Evolutionary conservation across 306 rosid genomes (phyloP).

Genomic region (Dalbergia cochinchinensis): DNA sequence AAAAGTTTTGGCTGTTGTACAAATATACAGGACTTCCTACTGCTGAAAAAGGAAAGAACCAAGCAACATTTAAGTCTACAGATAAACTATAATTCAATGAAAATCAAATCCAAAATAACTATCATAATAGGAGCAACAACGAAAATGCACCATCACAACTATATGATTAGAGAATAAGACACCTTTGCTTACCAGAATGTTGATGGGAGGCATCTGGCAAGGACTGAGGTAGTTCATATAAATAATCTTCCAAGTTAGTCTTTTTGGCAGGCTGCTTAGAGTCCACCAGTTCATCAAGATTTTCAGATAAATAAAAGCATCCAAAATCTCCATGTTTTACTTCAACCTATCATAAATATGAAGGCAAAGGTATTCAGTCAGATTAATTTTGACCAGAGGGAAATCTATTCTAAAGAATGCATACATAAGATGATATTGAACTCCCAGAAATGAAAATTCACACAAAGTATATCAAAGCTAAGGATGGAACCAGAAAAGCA

Average conservation of each 20-base stretch:
- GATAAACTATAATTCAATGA: constrained; percentile 23
- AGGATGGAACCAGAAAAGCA: constrained; percentile 28
- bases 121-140: constrained; percentile 20
- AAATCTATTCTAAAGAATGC: not conserved
- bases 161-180: constrained; percentile 37
- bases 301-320: constrained; percentile 88
- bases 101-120: constrained; percentile 27
- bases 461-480: constrained; percentile 14
- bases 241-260: constrained; percentile 57
- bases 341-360: constrained; percentile 71
- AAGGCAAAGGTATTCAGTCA: constrained; percentile 31
- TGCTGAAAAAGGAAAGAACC: constrained; percentile 42
- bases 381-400: constrained; percentile 36
- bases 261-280: constrained; percentile 58
- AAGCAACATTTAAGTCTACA: constrained; percentile 27
- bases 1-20: constrained; percentile 73
- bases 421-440: constrained; percentile 9
- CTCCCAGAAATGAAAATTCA: constrained; percentile 19
- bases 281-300: constrained; percentile 72
- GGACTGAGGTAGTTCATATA: constrained; percentile 70
- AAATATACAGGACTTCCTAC: constrained; percentile 74
- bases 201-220: constrained; percentile 62
- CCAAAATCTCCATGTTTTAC: constrained; percentile 72
- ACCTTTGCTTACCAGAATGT: constrained; percentile 69
- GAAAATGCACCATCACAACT: not conserved